A percentile compares a stretch with the other conserved stretches of the same genome.
These are phyloP conservation scores for Exophiala sp. DNA, from an alignment of 2,329 filamentous ascomycete genomes.

Conservation along the genomic window DNA sequence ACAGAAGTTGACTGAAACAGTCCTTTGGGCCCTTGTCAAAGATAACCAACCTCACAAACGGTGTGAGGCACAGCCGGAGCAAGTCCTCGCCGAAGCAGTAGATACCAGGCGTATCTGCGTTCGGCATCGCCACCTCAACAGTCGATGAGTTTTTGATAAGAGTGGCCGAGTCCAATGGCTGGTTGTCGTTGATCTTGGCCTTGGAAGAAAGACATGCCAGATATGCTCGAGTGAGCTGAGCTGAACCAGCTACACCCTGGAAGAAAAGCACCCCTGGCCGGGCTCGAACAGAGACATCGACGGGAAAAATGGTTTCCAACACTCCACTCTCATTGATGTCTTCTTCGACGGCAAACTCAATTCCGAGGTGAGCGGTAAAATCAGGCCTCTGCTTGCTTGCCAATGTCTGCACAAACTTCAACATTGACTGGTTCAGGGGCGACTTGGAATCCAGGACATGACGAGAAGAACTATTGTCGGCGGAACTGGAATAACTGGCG, in stretches of 20 bases:
- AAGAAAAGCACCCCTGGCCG: conserved; percentile 63
- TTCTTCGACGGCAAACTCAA: conserved; percentile 62
- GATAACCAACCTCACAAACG: conserved; percentile 38
- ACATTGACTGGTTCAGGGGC: conserved; percentile 54
- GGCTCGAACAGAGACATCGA: conserved; percentile 63
- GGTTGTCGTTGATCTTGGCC: conserved; percentile 12
- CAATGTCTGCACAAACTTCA: conserved; percentile 44
- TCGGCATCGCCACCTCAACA: conserved; percentile 1
- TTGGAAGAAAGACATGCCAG: conserved; percentile 39
- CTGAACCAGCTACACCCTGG: conserved; percentile 37
- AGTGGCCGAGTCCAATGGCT: background rate
- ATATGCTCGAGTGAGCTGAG: conserved; percentile 43
- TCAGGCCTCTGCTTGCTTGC: conserved; percentile 33
- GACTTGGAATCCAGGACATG: conserved; percentile 51
- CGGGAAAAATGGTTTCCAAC: conserved; percentile 50
- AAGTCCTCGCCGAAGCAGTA: conserved; percentile 65
- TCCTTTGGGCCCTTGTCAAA: conserved; percentile 8
- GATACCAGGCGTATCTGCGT: conserved; percentile 32
- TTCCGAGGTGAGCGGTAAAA: conserved; percentile 65
- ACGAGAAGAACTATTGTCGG: no score
- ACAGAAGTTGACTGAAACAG: conserved; percentile 25
- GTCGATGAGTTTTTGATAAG: conserved; percentile 6
- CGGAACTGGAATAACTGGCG: conserved; percentile 58
- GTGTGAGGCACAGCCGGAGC: conserved; percentile 47
- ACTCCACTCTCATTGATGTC: conserved; percentile 32